phyloP scores from a whole-genome alignment of 306 rosid genomes.

The Begonia peltatifolia region DNA sequence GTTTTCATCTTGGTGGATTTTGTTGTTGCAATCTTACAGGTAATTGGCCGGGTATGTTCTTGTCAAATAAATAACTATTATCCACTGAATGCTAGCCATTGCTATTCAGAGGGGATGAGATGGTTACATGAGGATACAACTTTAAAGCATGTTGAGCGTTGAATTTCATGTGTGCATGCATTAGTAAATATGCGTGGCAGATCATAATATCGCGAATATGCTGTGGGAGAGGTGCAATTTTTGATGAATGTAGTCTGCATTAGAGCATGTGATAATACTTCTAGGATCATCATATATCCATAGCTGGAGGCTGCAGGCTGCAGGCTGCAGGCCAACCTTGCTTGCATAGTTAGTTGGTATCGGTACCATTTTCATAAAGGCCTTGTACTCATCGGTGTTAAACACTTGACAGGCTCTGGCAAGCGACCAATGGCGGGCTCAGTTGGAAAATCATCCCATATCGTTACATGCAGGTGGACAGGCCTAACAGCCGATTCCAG shows the following conservation, averaged over 20 bases:
- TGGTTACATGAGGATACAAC: no score
- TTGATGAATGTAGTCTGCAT: neutral
- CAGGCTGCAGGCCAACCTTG: neutral
- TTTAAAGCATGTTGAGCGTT: neutral
- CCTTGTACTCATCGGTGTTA: neutral
- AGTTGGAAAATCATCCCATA: neutral
- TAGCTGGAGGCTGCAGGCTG: neutral
- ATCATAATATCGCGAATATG: no score
- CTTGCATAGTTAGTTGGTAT: no score
- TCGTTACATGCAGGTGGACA: neutral
- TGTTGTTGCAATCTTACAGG: no score
- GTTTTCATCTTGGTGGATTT: no score
- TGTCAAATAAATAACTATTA: neutral
- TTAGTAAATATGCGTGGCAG: no score
- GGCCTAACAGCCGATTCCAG: neutral
- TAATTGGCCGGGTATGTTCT: neutral
- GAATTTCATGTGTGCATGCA: no score
- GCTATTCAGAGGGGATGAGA: neutral
- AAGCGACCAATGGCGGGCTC: neutral
- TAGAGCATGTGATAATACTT: neutral
- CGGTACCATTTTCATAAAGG: neutral
- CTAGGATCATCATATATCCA: neutral
- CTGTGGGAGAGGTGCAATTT: neutral
- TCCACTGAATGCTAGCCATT: no score
- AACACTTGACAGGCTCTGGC: neutral